Base-by-base conservation (phyloP, 352 stramenopile genomes). In the Hyaloperonospora brassicae region DNA sequence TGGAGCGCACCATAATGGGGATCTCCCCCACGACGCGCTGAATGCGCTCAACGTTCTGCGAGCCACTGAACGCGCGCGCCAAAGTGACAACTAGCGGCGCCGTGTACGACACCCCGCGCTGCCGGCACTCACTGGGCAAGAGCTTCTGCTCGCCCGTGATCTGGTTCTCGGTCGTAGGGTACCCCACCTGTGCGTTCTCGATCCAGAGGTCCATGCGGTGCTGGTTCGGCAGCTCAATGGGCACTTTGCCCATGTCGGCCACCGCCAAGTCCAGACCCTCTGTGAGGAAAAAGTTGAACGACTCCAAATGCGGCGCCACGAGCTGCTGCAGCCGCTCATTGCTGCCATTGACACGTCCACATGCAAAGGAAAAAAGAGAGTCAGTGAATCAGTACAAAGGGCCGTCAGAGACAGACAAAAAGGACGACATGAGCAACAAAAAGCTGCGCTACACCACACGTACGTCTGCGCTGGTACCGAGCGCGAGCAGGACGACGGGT, bases 201-300 rank as follows among this genome's bases (percentile, higher is more conserved):
- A 98, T 84, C 82, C 89, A 95, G 42, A 89, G 38, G 22, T 70
- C 75, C 71, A 89, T 87, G 54, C 72, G 66, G 42, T 92, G 83
- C 49, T 87, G 74, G 61, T 97, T 86, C 1, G 85, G 72, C 52
- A 98, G 62, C 62, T 97, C 74, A 4, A 98, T 67, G 49, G 97
- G 88, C 43, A 95, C 71, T 25, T 89, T 86, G 34, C 67, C 63
- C 43, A 99, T 86, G 68, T 98, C 87, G 30, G 85, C 75, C 22
- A 99, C 84, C 3, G 93, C 96, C 30, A 95, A 67, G 41, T 86
- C 56, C 17, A 99, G 71, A n/a, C 96, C 96, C 38, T 97, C 80
- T 17, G 95, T 91, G 5, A 99, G 68, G 59, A 98, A 98, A 59
- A 96, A 98, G 70, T 99, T 97, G 76, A 98, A 99, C 47, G 90